Evolutionary conservation across 1,284 basidiomycete species (phyloP).

Genomic region (Coniferiporia weirii): DNA sequence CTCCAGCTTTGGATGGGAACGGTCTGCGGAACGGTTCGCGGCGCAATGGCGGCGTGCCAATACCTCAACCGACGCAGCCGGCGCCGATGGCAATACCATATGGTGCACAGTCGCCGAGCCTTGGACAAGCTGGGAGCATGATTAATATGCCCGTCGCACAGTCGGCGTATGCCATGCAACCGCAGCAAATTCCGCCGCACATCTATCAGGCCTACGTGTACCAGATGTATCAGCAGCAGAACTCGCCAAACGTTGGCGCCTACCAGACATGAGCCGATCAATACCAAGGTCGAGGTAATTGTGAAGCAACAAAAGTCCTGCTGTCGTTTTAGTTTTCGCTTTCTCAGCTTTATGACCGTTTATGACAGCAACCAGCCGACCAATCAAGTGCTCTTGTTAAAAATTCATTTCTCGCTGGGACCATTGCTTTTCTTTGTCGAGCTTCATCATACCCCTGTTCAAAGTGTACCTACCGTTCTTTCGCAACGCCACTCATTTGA

Average conservation of each 20-base stretch:
- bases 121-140: slow-evolving; percentile 49
- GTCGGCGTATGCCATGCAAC: slow-evolving; percentile 54
- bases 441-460: slow-evolving; percentile 1
- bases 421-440: slow-evolving; percentile 2
- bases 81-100: slow-evolving; percentile 47
- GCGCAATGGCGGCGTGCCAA: slow-evolving; percentile 36
- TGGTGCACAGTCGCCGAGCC: slow-evolving; percentile 52
- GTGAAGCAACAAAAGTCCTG: not conserved
- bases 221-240: slow-evolving; percentile 66
- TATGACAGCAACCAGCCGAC: slow-evolving; percentile 1
- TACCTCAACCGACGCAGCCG: slow-evolving; percentile 29
- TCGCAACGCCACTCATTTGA: slow-evolving; percentile 10
- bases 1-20: slow-evolving; percentile 49
- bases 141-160: slow-evolving; percentile 52
- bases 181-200: slow-evolving; percentile 62
- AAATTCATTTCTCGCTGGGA: slow-evolving; percentile 2
- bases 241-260: slow-evolving; percentile 66
- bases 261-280: slow-evolving; percentile 57
- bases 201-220: slow-evolving; percentile 80
- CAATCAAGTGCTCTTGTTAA: slow-evolving; percentile 1
- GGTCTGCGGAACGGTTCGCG: slow-evolving; percentile 44
- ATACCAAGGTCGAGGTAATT: too few relatives aligned
- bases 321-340: not conserved
- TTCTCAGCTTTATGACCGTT: slow-evolving; percentile 5
- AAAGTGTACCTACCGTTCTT: not conserved